These are phyloP conservation scores for Fusarium coicis DNA, from an alignment of 2,329 filamentous ascomycete genomes.

Conservation along the genomic window DNA sequence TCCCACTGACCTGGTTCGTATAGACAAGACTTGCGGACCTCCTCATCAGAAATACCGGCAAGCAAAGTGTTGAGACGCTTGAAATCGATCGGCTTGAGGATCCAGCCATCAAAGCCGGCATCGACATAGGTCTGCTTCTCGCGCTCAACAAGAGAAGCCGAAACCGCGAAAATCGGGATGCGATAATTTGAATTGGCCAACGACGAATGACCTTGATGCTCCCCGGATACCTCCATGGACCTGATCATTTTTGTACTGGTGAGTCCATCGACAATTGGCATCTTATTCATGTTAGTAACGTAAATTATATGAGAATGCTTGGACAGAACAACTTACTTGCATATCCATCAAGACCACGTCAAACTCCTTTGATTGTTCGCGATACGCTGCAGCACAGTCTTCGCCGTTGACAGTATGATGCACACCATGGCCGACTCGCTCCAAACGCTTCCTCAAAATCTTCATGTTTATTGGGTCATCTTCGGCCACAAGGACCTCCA, in stretches of 20 bases:
- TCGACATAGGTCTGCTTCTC: slow-evolving; percentile 76
- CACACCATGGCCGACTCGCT: slow-evolving; percentile 79
- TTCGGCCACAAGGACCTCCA: slow-evolving; percentile 82
- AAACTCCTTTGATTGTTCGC: slow-evolving; percentile 69
- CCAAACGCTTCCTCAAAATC: slow-evolving; percentile 81
- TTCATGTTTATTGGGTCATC: slow-evolving; percentile 90
- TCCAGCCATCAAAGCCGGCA: slow-evolving; percentile 90
- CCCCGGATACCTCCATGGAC: slow-evolving; percentile 69
- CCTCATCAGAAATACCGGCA: slow-evolving; percentile 72
- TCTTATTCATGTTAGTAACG: slow-evolving; percentile 61
- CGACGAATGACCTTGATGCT: slow-evolving; percentile 63
- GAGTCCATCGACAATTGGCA: slow-evolving; percentile 91
- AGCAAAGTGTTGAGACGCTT: slow-evolving; percentile 76
- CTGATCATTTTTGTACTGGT: slow-evolving; percentile 86
- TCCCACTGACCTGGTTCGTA: slow-evolving; percentile 84
- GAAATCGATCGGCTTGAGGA: slow-evolving; percentile 89
- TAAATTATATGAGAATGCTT: not conserved
- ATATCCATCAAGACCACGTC: slow-evolving; percentile 93
- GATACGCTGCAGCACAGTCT: slow-evolving; percentile 79
- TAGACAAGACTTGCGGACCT: slow-evolving; percentile 68
- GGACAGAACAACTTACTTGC: slow-evolving; percentile 69
- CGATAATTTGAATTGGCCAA: slow-evolving; percentile 70
- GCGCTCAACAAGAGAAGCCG: slow-evolving; percentile 80
- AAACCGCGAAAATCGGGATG: slow-evolving; percentile 87
- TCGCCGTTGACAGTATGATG: slow-evolving; percentile 83